Conservation (phyloP, 1,284 basidiomycete genomes). For the Kwoniella shivajii region DNA sequence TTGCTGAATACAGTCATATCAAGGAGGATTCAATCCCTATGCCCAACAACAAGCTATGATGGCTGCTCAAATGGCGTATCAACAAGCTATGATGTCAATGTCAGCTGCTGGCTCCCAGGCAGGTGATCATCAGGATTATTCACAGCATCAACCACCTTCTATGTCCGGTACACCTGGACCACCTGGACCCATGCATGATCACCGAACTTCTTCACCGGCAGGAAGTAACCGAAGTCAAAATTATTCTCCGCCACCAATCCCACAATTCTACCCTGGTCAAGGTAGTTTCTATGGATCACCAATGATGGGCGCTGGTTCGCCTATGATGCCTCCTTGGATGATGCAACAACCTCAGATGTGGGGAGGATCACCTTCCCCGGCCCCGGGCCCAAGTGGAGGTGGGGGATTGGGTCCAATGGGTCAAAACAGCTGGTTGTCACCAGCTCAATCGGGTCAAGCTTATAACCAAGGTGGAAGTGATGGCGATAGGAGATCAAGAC, state of each 20-base stretch:
- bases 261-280: slow-evolving; percentile 1
- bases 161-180: not conserved
- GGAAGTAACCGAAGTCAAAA: slow-evolving; percentile 9
- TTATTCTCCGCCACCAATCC: slow-evolving; percentile 9
- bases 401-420: not conserved
- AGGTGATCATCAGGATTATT: slow-evolving; percentile 55
- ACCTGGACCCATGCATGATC: not conserved
- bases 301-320: slow-evolving; percentile 11
- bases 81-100: slow-evolving; percentile 79
- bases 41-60: slow-evolving; percentile 79
- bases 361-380: slow-evolving; percentile 8
- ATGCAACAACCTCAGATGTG: slow-evolving; percentile 12
- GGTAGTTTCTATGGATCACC: slow-evolving; percentile 3
- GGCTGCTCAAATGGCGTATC: slow-evolving; percentile 85
- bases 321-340: slow-evolving; percentile 9
- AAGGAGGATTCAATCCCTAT: slow-evolving; percentile 58
- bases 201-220: slow-evolving; percentile 8
- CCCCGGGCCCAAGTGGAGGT: not conserved
- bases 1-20: slow-evolving; percentile 60
- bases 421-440: slow-evolving; percentile 6
- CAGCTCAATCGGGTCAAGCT: not conserved
- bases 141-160: not conserved
- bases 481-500: slow-evolving; percentile 4
- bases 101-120: slow-evolving; percentile 74
- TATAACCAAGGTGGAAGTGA: slow-evolving; percentile 4